Base-by-base conservation (phyloP, 2,329 filamentous ascomycete genomes). In the Chaetomium olivaceum region DNA sequence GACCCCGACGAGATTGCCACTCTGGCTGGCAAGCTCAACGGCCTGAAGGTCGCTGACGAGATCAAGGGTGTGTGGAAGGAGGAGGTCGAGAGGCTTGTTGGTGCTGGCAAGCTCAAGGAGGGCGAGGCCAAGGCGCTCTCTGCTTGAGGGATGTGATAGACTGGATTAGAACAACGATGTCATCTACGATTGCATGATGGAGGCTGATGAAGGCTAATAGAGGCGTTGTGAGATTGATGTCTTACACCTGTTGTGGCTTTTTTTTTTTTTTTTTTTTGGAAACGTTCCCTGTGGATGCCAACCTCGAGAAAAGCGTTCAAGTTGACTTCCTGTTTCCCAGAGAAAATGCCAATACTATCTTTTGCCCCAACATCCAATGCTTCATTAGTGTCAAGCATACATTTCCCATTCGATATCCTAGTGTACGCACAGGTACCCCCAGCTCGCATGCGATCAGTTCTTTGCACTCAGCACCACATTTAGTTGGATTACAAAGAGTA, bases 1-100 rank as follows among this genome's bases (percentile, higher is more conserved):
- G 93, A 97, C 71, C 82, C 91, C 63, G 94, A 97, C 72, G 93
- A 98, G 85, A 87, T 98, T 74, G 93, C 93, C 50, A 85, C 85
- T 25, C 82, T 99, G 65, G 92, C 93, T 43, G 84, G 82, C 73
- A 94, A 94, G 82, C 87, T 99, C 67, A 89, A 87, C 74, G 87
- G 88, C 54, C 84, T 92, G 73, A 96, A 91, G 78, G 88, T 94
- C 68, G 88, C 88, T 23, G 87, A 86, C 70, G 91, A 93, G 77
- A 94, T 99, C 79, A 97, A 96, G 87, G 81, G 80, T 63, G 88
- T 93, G 62, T 98, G 93, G 86, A 81, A 81, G 70, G 89, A 83
- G 54, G 91, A 97, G 83, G 88, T 90, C 63, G 87, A 90, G 83
- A 86, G 89, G 69, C 86, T 98, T 43, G 85, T 95, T 67, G 88